phyloP scores from a whole-genome alignment of 305 asterid genomes.

The Fraxinus sp. region DNA sequence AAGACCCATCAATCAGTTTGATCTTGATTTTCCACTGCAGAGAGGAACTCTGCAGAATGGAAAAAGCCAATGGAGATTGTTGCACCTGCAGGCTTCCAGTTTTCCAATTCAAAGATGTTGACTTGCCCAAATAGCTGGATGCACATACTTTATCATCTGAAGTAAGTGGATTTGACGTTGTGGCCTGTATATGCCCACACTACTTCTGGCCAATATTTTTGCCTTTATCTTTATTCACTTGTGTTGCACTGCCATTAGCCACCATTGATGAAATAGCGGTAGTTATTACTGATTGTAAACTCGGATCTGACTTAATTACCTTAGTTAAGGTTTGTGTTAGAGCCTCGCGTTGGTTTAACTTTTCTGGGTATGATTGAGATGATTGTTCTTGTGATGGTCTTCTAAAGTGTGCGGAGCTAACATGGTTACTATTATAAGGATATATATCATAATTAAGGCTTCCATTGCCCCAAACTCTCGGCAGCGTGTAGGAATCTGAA shows the following conservation, averaged over 20 bases:
- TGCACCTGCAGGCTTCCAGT: slow-evolving; percentile 21
- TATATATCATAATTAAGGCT: slow-evolving; percentile 25
- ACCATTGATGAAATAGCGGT: slow-evolving; percentile 71
- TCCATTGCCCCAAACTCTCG: slow-evolving; percentile 43
- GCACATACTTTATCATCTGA: slow-evolving; percentile 22
- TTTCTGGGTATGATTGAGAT: slow-evolving; percentile 30
- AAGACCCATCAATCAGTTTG: slow-evolving; percentile 13
- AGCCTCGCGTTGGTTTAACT: slow-evolving; percentile 46
- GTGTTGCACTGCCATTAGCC: slow-evolving; percentile 30
- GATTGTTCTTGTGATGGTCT: slow-evolving; percentile 38
- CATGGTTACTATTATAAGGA: slow-evolving; percentile 20
- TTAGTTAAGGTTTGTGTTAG: slow-evolving; percentile 73
- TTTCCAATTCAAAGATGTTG: slow-evolving; percentile 11
- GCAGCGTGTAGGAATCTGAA: slow-evolving; percentile 28
- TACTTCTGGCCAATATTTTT: slow-evolving; percentile 32
- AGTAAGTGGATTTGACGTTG: slow-evolving; percentile 18
- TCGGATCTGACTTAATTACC: slow-evolving; percentile 78
- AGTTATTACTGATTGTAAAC: slow-evolving; percentile 59
- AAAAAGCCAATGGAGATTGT: slow-evolving; percentile 22
- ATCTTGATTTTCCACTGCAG: slow-evolving; percentile 27
- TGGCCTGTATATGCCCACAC: slow-evolving; percentile 21
- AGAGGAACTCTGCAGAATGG: slow-evolving; percentile 13
- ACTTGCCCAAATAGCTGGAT: slow-evolving; percentile 19
- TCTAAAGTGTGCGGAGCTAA: slow-evolving; percentile 26
- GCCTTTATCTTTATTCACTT: slow-evolving; percentile 19